Evolutionary conservation across 2,329 filamentous ascomycete species (phyloP), one percentile per base, ranked within the genome.

Genomic region (Ascochyta pisi): DNA sequence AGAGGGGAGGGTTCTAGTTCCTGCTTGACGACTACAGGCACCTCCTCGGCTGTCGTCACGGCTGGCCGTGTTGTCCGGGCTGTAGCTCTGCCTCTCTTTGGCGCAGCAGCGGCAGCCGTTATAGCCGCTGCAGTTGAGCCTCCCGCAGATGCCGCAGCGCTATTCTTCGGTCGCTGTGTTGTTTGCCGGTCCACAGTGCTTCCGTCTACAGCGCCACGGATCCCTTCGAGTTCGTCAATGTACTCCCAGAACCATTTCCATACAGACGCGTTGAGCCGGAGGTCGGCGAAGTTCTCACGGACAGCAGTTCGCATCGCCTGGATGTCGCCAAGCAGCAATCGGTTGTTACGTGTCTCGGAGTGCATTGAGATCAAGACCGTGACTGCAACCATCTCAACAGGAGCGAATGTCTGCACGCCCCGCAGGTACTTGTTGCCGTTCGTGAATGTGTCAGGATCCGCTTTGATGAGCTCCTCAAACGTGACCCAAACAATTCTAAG

Each of bases 331-430:
- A 75, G 49, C 0, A 77, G 62, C 6, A 72, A 34, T 7, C 48
- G 52, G 22, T 70, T 64, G 44, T 68, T 68, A 10, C 73, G 55
- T 4, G 59, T 63, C 9, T 71, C 66, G 1, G 60, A 65, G 49
- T 74, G 66, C 45, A 65, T 61, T 1, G 71, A 76, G 16, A 76
- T 73, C 4, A 77, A 53, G 6, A 72, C 67, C 3, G 69, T 55
- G 3, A 73, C 66, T 10, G 66, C 71, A 2, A 76, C 61, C 58
- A 77, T 64, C 39, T 77, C 75, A 3, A 77, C 45, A n/a, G 73
- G 73, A 4, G 74, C 66, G 48, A 76, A 77, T 0, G 68, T 73
- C 45, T 73, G 68, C 6, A 70, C 68, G 27, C 65, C 62, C 9
- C 47, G 52, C 2, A 74, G 41, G 19, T 61, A 60, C 13, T 62